phyloP scores from a whole-genome alignment of 1,139 yeast species.

The Blastobotrys indianensis region DNA sequence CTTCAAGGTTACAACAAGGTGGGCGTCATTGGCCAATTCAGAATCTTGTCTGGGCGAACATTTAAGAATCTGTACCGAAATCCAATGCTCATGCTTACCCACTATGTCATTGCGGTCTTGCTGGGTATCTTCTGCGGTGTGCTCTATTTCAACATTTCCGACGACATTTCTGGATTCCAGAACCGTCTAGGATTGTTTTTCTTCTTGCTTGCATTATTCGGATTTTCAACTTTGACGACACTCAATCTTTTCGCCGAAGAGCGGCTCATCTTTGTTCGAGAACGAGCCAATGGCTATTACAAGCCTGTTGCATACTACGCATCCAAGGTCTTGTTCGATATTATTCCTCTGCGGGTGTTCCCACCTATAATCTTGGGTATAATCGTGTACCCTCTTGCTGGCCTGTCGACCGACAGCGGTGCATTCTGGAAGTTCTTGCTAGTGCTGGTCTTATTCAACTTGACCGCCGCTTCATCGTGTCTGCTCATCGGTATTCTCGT shows the following conservation, averaged over 20 bases:
- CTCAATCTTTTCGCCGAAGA: slow-evolving; percentile 83
- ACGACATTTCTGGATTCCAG: slow-evolving; percentile 94
- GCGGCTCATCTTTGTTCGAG: slow-evolving; percentile 81
- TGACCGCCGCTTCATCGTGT: slow-evolving; percentile 80
- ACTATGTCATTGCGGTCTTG: slow-evolving; percentile 67
- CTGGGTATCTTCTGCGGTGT: slow-evolving; percentile 84
- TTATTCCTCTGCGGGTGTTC: slow-evolving; percentile 78
- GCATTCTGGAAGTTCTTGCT: slow-evolving; percentile 70
- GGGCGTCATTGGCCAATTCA: slow-evolving; percentile 53
- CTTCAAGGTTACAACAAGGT: slow-evolving; percentile 42
- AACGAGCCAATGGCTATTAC: slow-evolving; percentile 90
- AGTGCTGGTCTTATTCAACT: slow-evolving; percentile 72
- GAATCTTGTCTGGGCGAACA: slow-evolving; percentile 72
- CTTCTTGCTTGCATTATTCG: slow-evolving; percentile 83
- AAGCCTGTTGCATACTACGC: slow-evolving; percentile 78
- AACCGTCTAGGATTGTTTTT: slow-evolving; percentile 90
- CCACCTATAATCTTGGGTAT: slow-evolving; percentile 84
- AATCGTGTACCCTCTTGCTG: slow-evolving; percentile 87
- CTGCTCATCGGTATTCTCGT: slow-evolving; percentile 79
- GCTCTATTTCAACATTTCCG: slow-evolving; percentile 71
- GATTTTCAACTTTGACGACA: slow-evolving; percentile 89
- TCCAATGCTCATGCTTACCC: slow-evolving; percentile 77
- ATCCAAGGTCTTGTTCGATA: slow-evolving; percentile 83
- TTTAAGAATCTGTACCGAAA: slow-evolving; percentile 89
- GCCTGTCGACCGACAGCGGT: slow-evolving; percentile 69